Percentiles rank a stretch among this genome's conserved stretches.
Evolutionary conservation across 148 eudicot species (phyloP).

Genomic region (Vaccinium corymbosum): DNA sequence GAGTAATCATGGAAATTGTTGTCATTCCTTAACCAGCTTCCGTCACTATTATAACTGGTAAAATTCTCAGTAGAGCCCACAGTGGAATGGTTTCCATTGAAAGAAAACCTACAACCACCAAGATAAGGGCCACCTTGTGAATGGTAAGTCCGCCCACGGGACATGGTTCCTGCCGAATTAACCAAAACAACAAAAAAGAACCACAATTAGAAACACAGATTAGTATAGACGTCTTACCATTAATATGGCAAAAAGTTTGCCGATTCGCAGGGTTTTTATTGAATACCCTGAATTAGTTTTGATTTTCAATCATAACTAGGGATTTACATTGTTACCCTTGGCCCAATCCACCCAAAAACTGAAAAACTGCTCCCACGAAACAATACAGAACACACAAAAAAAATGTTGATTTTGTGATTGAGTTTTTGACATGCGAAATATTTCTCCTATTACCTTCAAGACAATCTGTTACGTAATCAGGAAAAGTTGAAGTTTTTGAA

Average conservation of each 20-base stretch:
- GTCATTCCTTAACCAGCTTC: slow-evolving; percentile 23
- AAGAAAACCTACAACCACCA: slow-evolving; percentile 35
- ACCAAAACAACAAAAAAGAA: neutral
- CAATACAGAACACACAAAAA: too few relatives aligned
- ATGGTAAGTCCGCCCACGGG: slow-evolving; percentile 41
- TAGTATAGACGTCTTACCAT: neutral
- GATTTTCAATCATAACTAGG: neutral
- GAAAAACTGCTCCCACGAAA: neutral
- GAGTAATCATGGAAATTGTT: slow-evolving; percentile 29
- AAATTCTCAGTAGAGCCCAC: slow-evolving; percentile 29
- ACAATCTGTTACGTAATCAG: neutral
- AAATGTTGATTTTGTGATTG: neutral
- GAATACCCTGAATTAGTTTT: neutral
- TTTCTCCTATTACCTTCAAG: neutral
- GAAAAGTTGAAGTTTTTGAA: neutral
- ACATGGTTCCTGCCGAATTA: slow-evolving; percentile 49
- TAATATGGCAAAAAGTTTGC: neutral
- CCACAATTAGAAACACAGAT: neutral
- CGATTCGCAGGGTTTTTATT: neutral
- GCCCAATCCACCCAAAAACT: neutral
- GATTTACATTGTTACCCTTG: neutral
- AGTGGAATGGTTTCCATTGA: slow-evolving; percentile 30
- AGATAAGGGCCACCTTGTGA: slow-evolving; percentile 47
- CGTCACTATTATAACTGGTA: slow-evolving; percentile 23
- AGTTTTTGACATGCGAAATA: neutral